These are phyloP conservation scores for Boletus rubropictus DNA, from an alignment of 768 basidiomycete genomes.

Conservation along the genomic window DNA sequence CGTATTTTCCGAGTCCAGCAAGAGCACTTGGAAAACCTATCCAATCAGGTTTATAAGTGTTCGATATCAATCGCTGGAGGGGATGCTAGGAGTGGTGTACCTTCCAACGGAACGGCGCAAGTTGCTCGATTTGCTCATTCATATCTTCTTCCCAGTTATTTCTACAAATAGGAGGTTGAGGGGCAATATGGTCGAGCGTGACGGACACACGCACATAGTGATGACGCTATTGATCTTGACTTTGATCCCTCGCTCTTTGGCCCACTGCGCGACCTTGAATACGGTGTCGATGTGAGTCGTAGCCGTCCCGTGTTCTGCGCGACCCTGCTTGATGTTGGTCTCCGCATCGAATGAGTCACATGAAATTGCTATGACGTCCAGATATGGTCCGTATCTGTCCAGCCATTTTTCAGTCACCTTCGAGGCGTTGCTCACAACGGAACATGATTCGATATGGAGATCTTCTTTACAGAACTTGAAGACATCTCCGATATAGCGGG, in stretches of 20 bases:
- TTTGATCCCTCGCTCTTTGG: conserved; percentile 31
- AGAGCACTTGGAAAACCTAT: conserved; percentile 34
- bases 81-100: conserved; percentile 8
- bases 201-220: conserved; percentile 18
- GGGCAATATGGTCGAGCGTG: accelerated
- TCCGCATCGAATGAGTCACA: conserved; percentile 37
- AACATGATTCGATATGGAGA: conserved; percentile 32
- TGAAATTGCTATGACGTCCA: conserved; percentile 40
- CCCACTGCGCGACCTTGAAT: conserved; percentile 34
- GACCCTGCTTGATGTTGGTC: conserved; percentile 31
- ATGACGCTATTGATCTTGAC: conserved; percentile 36
- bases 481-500: conserved; percentile 34
- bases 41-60: background rate
- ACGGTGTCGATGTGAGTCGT: conserved; percentile 31
- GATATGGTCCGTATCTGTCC: conserved; percentile 34
- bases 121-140: conserved; percentile 32
- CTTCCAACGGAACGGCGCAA: conserved; percentile 38
- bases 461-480: conserved; percentile 37
- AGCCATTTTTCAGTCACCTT: conserved; percentile 41
- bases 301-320: conserved; percentile 29
- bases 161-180: conserved; percentile 10
- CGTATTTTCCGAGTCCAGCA: conserved; percentile 34
- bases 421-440: conserved; percentile 34
- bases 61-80: background rate
- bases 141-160: conserved; percentile 39